Evolutionary conservation across 805 yeast species (phyloP).

Genomic region (Candida easanensis): DNA sequence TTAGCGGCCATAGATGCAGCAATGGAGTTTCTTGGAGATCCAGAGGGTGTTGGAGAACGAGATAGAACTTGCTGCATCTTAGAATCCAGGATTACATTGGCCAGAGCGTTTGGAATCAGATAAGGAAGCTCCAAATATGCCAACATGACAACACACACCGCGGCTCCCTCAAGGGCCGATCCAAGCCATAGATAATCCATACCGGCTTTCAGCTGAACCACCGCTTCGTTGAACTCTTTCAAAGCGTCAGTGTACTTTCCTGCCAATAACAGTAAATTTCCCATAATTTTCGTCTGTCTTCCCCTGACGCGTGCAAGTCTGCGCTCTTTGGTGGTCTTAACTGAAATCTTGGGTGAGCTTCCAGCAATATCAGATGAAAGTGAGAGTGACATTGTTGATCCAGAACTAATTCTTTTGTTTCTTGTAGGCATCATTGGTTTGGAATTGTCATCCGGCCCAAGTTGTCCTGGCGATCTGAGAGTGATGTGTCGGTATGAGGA

Average conservation of each 20-base stretch:
- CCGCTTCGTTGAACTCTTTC: conserved; percentile 71
- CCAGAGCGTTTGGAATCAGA: conserved; percentile 35
- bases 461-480: conserved; percentile 74
- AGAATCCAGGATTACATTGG: conserved; percentile 32
- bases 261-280: conserved; percentile 72
- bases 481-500: conserved; percentile 77
- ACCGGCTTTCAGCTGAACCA: conserved; percentile 51
- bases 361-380: conserved; percentile 32
- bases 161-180: conserved; percentile 79
- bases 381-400: conserved; percentile 22
- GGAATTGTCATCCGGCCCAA: conserved; percentile 46
- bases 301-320: conserved; percentile 55
- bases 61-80: conserved; percentile 14
- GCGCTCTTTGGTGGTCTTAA: conserved; percentile 33
- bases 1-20: conserved; percentile 4
- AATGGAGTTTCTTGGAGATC: conserved; percentile 50
- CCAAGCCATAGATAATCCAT: conserved; percentile 88
- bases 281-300: conserved; percentile 71
- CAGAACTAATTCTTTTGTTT: conserved; percentile 37
- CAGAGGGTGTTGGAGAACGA: conserved; percentile 30
- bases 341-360: conserved; percentile 27
- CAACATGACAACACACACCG: conserved; percentile 60
- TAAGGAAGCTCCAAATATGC: conserved; percentile 53
- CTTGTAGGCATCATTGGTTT: conserved; percentile 34
- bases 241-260: conserved; percentile 77